phyloP scores from a whole-genome alignment of 225 moss, liverwort and hornwort genomes.

The Thuidium tamariscinum region DNA sequence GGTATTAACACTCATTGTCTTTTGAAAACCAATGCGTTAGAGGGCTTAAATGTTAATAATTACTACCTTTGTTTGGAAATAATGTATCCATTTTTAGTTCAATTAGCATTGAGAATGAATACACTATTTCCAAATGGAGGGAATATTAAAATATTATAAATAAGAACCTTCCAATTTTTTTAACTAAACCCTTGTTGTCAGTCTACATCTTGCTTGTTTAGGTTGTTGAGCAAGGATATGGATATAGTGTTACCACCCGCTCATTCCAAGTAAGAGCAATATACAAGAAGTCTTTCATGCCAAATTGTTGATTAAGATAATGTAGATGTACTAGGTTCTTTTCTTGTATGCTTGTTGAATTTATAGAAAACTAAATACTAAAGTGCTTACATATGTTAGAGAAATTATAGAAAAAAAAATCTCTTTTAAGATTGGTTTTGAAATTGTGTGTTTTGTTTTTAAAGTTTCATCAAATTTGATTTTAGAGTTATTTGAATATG shows the following conservation, averaged over 20 bases:
- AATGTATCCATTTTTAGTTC: too few species aligned
- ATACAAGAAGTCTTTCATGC: neutral
- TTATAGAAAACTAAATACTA: too few species aligned
- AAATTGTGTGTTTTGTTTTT: neutral
- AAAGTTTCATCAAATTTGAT: rapidly evolving
- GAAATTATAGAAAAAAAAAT: neutral
- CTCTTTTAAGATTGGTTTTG: too few species aligned
- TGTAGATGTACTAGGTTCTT: too few species aligned
- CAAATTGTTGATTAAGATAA: too few species aligned
- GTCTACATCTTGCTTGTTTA: neutral
- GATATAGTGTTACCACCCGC: slow-evolving; percentile 61
- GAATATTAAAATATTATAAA: neutral
- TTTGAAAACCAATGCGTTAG: too few species aligned
- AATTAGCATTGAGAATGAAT: too few species aligned
- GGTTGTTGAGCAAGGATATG: slow-evolving; percentile 74
- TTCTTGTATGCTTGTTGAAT: neutral
- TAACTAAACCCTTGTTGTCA: neutral
- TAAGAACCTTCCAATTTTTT: neutral
- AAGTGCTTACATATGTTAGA: neutral
- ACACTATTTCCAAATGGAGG: too few species aligned
- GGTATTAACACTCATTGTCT: neutral
- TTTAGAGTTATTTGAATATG: neutral
- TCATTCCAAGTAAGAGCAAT: slow-evolving; percentile 52
- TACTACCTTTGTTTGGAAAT: neutral
- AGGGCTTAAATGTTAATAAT: neutral